Percentiles rank a stretch among this genome's conserved stretches.
Conservation (phyloP, 2,329 filamentous ascomycete genomes). For the Neocatenulostroma microsporum region DNA sequence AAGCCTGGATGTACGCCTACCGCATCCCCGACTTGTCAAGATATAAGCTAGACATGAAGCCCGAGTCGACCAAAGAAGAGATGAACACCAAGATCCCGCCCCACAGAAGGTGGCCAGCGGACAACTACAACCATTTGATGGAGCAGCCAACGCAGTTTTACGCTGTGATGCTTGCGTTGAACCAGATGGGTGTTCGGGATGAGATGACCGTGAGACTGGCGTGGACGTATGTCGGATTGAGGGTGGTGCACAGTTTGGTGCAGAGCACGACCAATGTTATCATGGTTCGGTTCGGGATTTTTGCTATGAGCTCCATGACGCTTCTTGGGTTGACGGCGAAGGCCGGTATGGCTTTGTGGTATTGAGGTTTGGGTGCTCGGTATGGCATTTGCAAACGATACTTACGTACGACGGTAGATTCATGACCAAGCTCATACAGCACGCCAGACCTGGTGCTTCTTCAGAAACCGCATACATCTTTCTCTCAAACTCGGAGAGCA, state of each 20-base stretch:
- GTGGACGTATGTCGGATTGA: constrained; percentile 37
- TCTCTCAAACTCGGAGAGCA: no score
- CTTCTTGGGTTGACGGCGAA: constrained; percentile 27
- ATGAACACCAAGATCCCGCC: constrained; percentile 17
- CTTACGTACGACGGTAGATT: no score
- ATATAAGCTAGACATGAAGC: constrained; percentile 18
- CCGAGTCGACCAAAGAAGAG: constrained; percentile 9
- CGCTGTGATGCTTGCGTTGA: constrained; percentile 31
- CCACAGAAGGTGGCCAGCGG: constrained; percentile 29
- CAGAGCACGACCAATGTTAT: constrained; percentile 34
- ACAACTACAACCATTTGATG: constrained; percentile 39
- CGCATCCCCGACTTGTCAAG: constrained; percentile 31
- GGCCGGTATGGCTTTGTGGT: constrained; percentile 8
- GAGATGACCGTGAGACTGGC: constrained; percentile 29
- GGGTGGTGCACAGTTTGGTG: constrained; percentile 36
- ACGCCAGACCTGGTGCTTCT: no score
- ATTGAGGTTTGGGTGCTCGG: not conserved
- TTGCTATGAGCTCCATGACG: constrained; percentile 25
- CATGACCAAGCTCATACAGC: no score
- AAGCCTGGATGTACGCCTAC: constrained; percentile 36
- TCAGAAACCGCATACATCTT: no score
- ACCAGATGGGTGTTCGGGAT: constrained; percentile 23
- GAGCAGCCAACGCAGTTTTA: constrained; percentile 43
- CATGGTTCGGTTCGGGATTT: constrained; percentile 30
- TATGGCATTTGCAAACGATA: no score